These are phyloP conservation scores for Syncephalastrum sp. DNA, from an alignment of 371 early-diverging fungal species.

Conservation along the genomic window DNA sequence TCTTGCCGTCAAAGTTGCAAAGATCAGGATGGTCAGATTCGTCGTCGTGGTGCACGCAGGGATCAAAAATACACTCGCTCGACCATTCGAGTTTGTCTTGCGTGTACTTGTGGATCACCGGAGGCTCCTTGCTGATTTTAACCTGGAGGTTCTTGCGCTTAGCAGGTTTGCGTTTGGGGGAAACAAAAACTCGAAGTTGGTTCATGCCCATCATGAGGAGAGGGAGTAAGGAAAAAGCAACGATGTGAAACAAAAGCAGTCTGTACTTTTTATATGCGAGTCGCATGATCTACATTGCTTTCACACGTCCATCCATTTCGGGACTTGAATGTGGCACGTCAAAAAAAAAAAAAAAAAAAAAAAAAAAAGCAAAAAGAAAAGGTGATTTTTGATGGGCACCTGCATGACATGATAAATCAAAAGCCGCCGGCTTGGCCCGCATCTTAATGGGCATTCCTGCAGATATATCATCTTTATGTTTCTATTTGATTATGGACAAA, in stretches of 20 bases:
- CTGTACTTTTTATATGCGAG: too few relatives aligned
- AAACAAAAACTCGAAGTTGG: slow-evolving; percentile 12
- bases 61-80: slow-evolving; percentile 48
- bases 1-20: slow-evolving; percentile 11
- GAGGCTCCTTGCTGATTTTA: slow-evolving; percentile 48
- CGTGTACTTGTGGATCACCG: slow-evolving; percentile 37
- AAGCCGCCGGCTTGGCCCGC: too few relatives aligned
- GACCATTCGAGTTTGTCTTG: slow-evolving; percentile 33
- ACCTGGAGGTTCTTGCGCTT: slow-evolving; percentile 29
- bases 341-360: not conserved
- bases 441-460: too few relatives aligned
- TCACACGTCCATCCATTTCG: not conserved
- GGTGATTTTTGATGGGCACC: not conserved
- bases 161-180: slow-evolving; percentile 9
- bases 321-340: not conserved
- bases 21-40: slow-evolving; percentile 46
- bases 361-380: not conserved
- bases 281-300: slow-evolving; percentile 7
- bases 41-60: slow-evolving; percentile 38
- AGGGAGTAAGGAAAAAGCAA: slow-evolving; percentile 1
- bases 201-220: not conserved
- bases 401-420: too few relatives aligned
- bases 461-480: too few relatives aligned
- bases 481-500: too few relatives aligned
- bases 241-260: not conserved